Conservation (phyloP, 2,329 filamentous ascomycete species). For the Microdochium trichocladiopsis region DNA sequence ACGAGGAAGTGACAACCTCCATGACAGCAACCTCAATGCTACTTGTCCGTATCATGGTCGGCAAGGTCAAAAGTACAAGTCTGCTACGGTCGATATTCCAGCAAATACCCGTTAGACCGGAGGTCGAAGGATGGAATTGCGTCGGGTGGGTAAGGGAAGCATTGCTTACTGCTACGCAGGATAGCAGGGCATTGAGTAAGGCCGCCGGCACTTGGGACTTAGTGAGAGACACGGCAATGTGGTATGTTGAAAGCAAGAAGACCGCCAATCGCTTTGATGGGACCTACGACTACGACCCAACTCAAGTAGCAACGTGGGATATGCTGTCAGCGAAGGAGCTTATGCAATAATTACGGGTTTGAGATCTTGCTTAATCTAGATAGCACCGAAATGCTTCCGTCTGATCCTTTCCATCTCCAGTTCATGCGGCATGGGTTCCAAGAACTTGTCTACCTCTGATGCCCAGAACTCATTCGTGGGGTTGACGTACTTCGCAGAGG, state of each 20-base stretch:
- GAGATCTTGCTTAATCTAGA: conserved; percentile 3
- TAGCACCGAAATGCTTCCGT: conserved; percentile 8
- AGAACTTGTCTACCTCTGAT: conserved; percentile 8
- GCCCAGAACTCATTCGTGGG: conserved; percentile 7
- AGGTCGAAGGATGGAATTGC: not conserved
- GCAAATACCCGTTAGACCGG: not conserved
- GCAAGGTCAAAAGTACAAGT: not conserved
- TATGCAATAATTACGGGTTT: not conserved
- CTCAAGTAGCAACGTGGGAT: not conserved
- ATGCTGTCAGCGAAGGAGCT: not conserved
- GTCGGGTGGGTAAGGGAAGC: not conserved
- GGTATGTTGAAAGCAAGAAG: not conserved
- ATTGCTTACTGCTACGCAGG: not conserved
- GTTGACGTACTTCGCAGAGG: conserved; percentile 8
- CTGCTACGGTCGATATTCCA: not conserved
- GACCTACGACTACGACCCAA: not conserved
- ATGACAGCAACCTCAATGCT: not conserved
- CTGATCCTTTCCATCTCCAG: conserved; percentile 10
- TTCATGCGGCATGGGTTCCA: conserved; percentile 7
- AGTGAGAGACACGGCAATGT: not conserved
- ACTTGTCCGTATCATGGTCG: not conserved
- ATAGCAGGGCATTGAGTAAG: not conserved
- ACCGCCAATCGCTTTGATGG: not conserved
- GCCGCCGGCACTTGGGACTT: not conserved
- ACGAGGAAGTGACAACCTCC: not conserved